Conservation (phyloP, 108 stramenopile genomes). For the Nitzschia sp. region DNA sequence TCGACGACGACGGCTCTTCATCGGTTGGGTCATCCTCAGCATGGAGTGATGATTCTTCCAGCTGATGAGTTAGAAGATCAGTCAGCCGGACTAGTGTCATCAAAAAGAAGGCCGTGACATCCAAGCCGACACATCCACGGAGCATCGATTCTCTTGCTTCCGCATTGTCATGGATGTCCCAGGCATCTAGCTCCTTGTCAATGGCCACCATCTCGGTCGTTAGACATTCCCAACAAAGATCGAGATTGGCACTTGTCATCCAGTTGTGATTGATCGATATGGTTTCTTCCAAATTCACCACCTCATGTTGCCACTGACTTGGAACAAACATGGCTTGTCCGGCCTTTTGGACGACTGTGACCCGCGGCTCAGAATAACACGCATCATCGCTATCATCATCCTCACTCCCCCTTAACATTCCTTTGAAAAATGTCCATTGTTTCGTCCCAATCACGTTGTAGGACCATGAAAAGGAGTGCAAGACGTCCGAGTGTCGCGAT, state of each 20-base stretch:
- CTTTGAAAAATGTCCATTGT: conserved; percentile 78
- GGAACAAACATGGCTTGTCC: conserved; percentile 88
- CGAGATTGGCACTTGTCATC: conserved; percentile 66
- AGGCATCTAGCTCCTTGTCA: conserved; percentile 53
- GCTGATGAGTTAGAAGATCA: conserved; percentile 1
- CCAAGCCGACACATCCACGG: conserved; percentile 75
- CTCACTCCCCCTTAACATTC: no score
- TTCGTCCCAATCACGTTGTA: conserved; percentile 85
- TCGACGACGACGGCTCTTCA: no score
- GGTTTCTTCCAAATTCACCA: conserved; percentile 76
- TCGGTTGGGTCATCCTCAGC: neutral
- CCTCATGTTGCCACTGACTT: conserved; percentile 78
- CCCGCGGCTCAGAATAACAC: neutral
- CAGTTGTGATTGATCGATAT: conserved; percentile 90
- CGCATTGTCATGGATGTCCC: conserved; percentile 24
- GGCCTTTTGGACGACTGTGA: conserved; percentile 56
- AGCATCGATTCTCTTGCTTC: conserved; percentile 77
- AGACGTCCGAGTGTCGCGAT: conserved; percentile 80
- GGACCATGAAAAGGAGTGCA: conserved; percentile 85
- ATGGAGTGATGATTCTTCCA: neutral
- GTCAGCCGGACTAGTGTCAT: conserved; percentile 38
- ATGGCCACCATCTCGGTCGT: conserved; percentile 53
- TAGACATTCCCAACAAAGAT: conserved; percentile 54
- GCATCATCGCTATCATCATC: neutral
- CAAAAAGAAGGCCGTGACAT: conserved; percentile 56